These are phyloP conservation scores for Dissophora globulifera DNA, from an alignment of 192 early-diverging fungal genomes.

Conservation along the genomic window DNA sequence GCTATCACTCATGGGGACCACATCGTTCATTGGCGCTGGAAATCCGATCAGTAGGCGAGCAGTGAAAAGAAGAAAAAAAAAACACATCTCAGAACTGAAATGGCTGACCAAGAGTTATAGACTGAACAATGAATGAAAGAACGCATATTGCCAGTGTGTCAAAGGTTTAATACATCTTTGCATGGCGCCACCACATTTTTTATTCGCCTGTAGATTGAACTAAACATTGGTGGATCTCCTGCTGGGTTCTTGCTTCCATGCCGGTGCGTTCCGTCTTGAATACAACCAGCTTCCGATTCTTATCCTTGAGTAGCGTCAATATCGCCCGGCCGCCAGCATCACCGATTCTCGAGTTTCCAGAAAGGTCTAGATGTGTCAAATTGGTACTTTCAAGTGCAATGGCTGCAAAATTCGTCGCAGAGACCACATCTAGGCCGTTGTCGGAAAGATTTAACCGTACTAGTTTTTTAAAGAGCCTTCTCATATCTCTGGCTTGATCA, in stretches of 20 bases:
- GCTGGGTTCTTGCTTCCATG: neutral
- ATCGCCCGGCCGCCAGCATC: conserved; percentile 6
- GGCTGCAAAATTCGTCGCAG: neutral
- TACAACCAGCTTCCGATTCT: neutral
- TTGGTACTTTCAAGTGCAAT: conserved; percentile 3
- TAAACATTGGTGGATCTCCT: neutral
- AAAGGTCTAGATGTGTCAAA: conserved; percentile 9
- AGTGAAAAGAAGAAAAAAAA: too few relatives aligned
- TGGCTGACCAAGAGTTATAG: too few relatives aligned
- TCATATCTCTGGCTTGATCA: neutral
- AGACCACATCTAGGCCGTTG: conserved; percentile 1
- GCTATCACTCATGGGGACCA: too few relatives aligned
- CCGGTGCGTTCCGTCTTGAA: conserved; percentile 7
- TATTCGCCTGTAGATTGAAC: too few relatives aligned
- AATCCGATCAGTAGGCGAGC: too few relatives aligned
- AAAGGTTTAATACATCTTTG: too few relatives aligned
- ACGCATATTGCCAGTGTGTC: too few relatives aligned
- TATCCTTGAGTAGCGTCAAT: conserved; percentile 6
- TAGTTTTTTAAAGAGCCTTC: neutral
- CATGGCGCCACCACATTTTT: too few relatives aligned
- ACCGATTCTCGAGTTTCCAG: conserved; percentile 7
- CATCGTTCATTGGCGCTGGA: too few relatives aligned
- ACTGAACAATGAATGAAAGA: too few relatives aligned
- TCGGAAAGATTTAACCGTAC: neutral
- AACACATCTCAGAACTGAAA: too few relatives aligned